phyloP scores from a whole-genome alignment of 805 yeast species.

The Schwanniomyces pseudopolymorphus region DNA sequence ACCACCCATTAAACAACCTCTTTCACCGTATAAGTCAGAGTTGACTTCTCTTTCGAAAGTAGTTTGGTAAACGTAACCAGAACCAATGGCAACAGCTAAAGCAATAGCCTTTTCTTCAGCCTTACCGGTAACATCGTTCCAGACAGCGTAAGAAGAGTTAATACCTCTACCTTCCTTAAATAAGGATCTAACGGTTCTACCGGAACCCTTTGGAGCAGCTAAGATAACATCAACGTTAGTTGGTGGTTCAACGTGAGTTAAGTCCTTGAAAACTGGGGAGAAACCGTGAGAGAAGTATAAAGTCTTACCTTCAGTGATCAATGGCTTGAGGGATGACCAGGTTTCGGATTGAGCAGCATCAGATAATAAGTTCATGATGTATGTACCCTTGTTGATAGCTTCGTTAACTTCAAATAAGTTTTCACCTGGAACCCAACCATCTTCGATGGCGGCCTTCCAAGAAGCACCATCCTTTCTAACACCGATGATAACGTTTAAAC shows the following conservation, averaged over 20 bases:
- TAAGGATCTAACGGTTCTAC: constrained; percentile 98
- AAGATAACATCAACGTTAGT: constrained; percentile 91
- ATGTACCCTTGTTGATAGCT: constrained; percentile 90
- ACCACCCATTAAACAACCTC: constrained; percentile 99
- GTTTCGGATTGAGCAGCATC: constrained; percentile 99
- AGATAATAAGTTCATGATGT: constrained; percentile 95
- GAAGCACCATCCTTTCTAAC: constrained; percentile 98
- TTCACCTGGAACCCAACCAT: constrained; percentile 99
- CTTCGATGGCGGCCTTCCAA: constrained; percentile 99
- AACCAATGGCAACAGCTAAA: constrained; percentile 97
- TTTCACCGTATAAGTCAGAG: constrained; percentile 99
- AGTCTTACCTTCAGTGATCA: constrained; percentile 95
- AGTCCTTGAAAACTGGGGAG: constrained; percentile 98
- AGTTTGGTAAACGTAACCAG: constrained; percentile 99
- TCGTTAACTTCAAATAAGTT: constrained; percentile 93
- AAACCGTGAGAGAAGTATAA: constrained; percentile 99
- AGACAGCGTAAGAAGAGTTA: constrained; percentile 98
- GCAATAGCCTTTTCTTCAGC: constrained; percentile 99
- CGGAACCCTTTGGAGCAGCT: constrained; percentile 99
- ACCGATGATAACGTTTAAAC: constrained; percentile 96
- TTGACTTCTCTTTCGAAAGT: constrained; percentile 98
- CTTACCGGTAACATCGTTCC: constrained; percentile 98
- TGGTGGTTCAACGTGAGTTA: constrained; percentile 96
- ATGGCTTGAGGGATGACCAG: constrained; percentile 84
- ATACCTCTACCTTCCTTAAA: constrained; percentile 99